phyloP scores from a whole-genome alignment of 2,329 filamentous ascomycete species.

The Claviceps digitariae region DNA sequence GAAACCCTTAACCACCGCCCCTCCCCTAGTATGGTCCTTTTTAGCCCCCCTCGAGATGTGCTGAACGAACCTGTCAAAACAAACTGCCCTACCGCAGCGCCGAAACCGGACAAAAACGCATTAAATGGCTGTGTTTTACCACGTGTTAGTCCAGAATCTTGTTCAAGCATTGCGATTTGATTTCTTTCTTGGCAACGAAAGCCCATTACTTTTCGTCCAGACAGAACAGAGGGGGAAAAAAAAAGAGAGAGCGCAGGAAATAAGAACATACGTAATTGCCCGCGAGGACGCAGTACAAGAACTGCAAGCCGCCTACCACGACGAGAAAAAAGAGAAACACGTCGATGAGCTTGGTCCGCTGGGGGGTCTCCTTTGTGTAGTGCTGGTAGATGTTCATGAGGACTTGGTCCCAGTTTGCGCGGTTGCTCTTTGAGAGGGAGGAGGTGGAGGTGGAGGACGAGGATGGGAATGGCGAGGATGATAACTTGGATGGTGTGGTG shows the following conservation, averaged over 20 bases:
- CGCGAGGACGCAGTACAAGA: conserved; percentile 78
- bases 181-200: too few species aligned
- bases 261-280: conserved; percentile 94
- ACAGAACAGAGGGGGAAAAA: neutral
- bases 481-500: neutral
- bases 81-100: conserved; percentile 90
- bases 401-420: conserved; percentile 42
- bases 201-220: too few species aligned
- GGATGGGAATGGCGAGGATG: neutral
- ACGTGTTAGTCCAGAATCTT: conserved; percentile 8
- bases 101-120: conserved; percentile 92
- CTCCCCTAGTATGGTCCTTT: neutral
- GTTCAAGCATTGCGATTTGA: too few species aligned
- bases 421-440: conserved; percentile 11
- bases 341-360: conserved; percentile 86
- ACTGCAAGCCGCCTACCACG: conserved; percentile 77
- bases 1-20: neutral
- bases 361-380: conserved; percentile 70
- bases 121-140: conserved; percentile 77
- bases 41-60: neutral
- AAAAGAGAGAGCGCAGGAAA: neutral
- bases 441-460: neutral
- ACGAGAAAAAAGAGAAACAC: conserved; percentile 81
- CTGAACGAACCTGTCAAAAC: conserved; percentile 69
- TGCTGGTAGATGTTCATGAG: conserved; percentile 57